Conservation (phyloP, 768 basidiomycete genomes). For the Lactifluus subvellereus region DNA sequence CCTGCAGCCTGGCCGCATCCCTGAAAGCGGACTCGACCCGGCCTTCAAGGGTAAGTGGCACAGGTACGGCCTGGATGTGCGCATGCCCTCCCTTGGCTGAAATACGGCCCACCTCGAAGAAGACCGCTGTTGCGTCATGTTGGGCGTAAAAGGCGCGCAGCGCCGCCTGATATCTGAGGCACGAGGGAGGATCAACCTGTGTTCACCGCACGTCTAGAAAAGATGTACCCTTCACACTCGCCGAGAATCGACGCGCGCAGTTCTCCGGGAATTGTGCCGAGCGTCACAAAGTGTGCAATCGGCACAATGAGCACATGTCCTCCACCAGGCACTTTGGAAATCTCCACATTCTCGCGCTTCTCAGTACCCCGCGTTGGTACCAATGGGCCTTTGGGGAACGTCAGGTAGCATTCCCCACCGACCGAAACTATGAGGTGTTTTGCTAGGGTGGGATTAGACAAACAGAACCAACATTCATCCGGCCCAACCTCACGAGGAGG, state of each 20-base stretch:
- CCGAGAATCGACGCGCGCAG: conserved; percentile 66
- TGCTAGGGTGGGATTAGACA: conserved; percentile 88
- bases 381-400: conserved; percentile 94
- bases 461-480: conserved; percentile 97
- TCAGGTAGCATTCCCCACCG: conserved; percentile 89
- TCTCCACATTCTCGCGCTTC: conserved; percentile 34
- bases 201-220: not conserved
- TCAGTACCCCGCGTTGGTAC: conserved; percentile 66
- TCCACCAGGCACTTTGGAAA: conserved; percentile 73
- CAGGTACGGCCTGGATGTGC: conserved; percentile 81
- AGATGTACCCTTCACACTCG: conserved; percentile 68
- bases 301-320: conserved; percentile 94
- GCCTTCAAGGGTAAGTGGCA: conserved; percentile 57
- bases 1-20: conserved; percentile 56
- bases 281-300: conserved; percentile 90
- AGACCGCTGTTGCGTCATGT: conserved; percentile 60
- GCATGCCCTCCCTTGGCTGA: conserved; percentile 89
- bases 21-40: conserved; percentile 68
- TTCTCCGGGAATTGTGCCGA: conserved; percentile 73
- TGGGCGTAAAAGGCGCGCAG: conserved; percentile 67
- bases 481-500: conserved; percentile 77
- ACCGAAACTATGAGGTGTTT: conserved; percentile 96
- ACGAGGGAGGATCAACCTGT: not conserved
- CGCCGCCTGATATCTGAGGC: conserved; percentile 67
- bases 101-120: conserved; percentile 84